Evolutionary conservation across 2,329 filamentous ascomycete genomes (phyloP), one percentile per base, ranked within the genome.

Genomic region (Neonectria neomacrospora): DNA sequence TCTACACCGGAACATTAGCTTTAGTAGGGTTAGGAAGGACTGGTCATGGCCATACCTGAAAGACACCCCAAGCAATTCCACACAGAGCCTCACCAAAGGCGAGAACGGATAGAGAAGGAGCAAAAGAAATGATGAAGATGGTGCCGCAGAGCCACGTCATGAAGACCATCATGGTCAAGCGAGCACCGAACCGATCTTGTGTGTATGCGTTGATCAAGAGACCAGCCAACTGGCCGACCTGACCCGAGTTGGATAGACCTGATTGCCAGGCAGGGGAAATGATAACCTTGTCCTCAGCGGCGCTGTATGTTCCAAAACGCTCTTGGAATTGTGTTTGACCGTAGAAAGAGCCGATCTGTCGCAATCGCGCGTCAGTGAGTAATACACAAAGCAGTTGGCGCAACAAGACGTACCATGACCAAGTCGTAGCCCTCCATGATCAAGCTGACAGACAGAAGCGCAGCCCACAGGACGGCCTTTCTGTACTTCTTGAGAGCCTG

Each of bases 241-340:
- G 69, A 0, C 79, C 76, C 2, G 78, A 82, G 22, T 82, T 83
- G 3, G 76, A 77, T 0, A 85, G 71, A 0, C 77, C 82, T 0
- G 81, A 78, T 64, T 84, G 82, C 83, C 83, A 85, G 4, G 77
- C 69, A 0, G 80, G 77, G 0, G 79, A 73, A 20, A 85, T 75
- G 32, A 34, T 12, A 14, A 34, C 32, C 47, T 80, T 72, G 44
- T 82, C 81, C 14, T 71, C 67, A 3, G 73, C 73, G 20, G 55
- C 23, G 18, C 18, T n/a, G 0, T 34, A 61, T 1, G 45, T 42
- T 10, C 67, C 67, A 6, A 69, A 69, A 3, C 65, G 52, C 8
- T 68, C 52, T 47, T 58, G 47, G 20, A 69, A 69, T 3, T 69
- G 67, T 0, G 61, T 68, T 2, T 59, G 61, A 1, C 67, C 67